Percentiles rank a stretch among this genome's conserved stretches.
These are phyloP conservation scores for Mortierella sp. DNA, from an alignment of 371 early-diverging fungal genomes.

Conservation along the genomic window DNA sequence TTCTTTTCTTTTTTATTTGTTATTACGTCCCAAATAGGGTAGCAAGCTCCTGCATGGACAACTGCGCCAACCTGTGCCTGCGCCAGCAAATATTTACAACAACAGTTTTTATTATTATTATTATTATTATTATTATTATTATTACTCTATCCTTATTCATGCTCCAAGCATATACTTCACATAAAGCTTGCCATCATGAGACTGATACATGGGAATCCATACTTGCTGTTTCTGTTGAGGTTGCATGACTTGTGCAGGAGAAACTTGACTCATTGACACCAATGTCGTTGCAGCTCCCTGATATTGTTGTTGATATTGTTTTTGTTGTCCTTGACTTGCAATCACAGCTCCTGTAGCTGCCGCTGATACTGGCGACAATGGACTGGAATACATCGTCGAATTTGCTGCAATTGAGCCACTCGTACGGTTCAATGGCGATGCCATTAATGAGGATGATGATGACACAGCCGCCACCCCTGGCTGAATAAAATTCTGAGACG, in stretches of 20 bases:
- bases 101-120: too few species aligned
- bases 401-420: background rate
- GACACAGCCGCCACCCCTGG: constrained; percentile 1
- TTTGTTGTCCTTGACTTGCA: constrained; percentile 21
- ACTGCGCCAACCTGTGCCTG: too few species aligned
- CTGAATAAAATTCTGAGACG: background rate
- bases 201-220: constrained; percentile 53
- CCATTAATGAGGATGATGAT: background rate
- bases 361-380: constrained; percentile 37
- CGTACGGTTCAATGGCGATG: background rate
- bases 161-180: constrained; percentile 36
- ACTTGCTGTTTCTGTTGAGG: constrained; percentile 41
- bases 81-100: background rate
- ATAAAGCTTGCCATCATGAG: constrained; percentile 28
- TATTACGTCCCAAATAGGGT: too few species aligned
- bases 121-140: too few species aligned
- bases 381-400: background rate
- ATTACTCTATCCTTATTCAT: constrained; percentile 25
- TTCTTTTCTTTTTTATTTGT: too few species aligned
- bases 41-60: too few species aligned
- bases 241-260: too few species aligned
- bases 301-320: constrained; percentile 16
- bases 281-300: constrained; percentile 8
- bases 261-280: too few species aligned
- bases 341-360: constrained; percentile 46